Base-by-base conservation (phyloP, 1,284 basidiomycete genomes). In the Ustilago nuda region DNA sequence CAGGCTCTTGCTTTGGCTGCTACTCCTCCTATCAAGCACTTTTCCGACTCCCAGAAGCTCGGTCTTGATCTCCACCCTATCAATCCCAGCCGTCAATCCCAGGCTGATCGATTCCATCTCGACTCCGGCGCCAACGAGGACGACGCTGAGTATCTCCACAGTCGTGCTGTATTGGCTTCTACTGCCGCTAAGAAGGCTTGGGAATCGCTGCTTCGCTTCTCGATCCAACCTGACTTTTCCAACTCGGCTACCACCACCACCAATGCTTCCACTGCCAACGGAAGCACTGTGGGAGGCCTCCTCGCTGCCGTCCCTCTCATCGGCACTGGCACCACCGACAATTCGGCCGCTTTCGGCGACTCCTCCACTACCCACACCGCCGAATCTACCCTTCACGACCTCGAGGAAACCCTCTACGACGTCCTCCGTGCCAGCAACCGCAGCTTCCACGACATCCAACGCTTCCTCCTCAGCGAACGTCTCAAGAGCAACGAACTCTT, bases 171-270 rank as follows among this genome's bases (percentile, higher is more conserved):
- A 15, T 53, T 69, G 8, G 63, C 66, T 32, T 57, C 62, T 8
- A 50, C n/a, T 93, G 93, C 83, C 89, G 65, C 73, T 46, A 63
- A 61, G 55, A 67, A 89, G 73, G 92, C 93, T 3, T 94, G 93
- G 93, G 85, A 89, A 52, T 89, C 89, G 27, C 94, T 41, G 90
- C 91, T 53, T 91, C 74, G 74, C 35, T 72, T 56, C 60, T 59
- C 74, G 39, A 57, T 76, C 39, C 46, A 65, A 43, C 35, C 66
- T 39, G 62, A 69, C 39, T 65, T 65, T 17, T 15, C 61, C 64
- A 66, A 50, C 39, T 27, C 58, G 8, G 19, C 43, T 7, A 7
- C 52, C 9, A 15, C 58, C 11, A 17, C 43, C 11, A 7, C 52
- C 9, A 15, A 61, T 2, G 37, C 60, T 23, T 17, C 55, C 46